Base-by-base conservation (phyloP, 2,329 filamentous ascomycete genomes). In the Colletotrichum nymphaeae region DNA sequence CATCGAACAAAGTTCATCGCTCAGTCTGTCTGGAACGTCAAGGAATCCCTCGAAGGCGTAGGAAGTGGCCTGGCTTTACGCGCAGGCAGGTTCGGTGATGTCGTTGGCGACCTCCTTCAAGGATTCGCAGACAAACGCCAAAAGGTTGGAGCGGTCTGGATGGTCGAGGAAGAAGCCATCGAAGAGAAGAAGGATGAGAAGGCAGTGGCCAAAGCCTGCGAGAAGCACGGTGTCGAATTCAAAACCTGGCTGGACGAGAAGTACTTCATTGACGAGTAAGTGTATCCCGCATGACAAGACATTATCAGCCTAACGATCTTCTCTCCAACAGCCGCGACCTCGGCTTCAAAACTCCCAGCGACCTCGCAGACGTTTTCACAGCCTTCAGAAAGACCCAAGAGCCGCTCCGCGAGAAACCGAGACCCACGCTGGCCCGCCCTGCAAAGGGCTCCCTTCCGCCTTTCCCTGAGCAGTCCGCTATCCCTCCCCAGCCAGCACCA, bases 191-290 rank as follows among this genome's bases (percentile, higher is more conserved):
- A 83, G 5, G 93, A 95, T 67, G 91, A 95, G 76, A 81, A 84
- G 26, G 84, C 83, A 0, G 84, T 94, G 1, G 84, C 86, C 32
- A 79, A 83, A 0, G 78, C 90, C 0, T 91, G 93, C 68, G 81
- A 87, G 26, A 80, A 86, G 14, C 82, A 86, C 3, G 86, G 84
- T 0, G 84, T 91, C 4, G 86, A 90, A 1, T 94, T 94, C 79
- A 89, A 89, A 79, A 72, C 91, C 1, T 95, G 91, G 90, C 81
- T 82, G 0, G 93, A 96, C 77, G 93, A 95, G 81, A 96, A 95
- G 79, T 95, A 94, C 76, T 92, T 92, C 73, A 86, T 95, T 63
- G 92, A 95, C 77, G 93, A 95, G 94, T 95, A 84, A 82, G 93
- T 88, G 28, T 7, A 16, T 8, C 4, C 19, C 24, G 1, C 5